These are phyloP conservation scores for Salisapilia sapeloensis DNA, from an alignment of 352 stramenopile genomes.

Conservation along the genomic window DNA sequence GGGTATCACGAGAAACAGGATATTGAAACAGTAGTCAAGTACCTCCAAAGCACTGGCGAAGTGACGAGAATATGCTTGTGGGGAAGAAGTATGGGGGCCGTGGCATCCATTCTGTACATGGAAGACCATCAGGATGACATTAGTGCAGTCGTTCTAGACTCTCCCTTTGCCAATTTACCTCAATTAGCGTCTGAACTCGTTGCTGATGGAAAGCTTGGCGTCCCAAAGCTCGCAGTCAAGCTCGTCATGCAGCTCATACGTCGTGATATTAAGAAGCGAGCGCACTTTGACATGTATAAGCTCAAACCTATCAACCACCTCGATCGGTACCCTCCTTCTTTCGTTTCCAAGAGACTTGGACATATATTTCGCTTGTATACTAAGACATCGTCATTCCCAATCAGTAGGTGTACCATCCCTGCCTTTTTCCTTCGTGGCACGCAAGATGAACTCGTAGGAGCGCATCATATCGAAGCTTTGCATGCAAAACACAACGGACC, in stretches of 20 bases:
- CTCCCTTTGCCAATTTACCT: conserved; percentile 60
- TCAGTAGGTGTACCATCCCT: conserved; percentile 22
- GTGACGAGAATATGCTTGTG: conserved; percentile 50
- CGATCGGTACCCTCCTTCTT: conserved; percentile 21
- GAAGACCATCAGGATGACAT: conserved; percentile 27
- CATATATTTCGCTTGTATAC: conserved; percentile 2
- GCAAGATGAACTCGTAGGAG: conserved; percentile 66
- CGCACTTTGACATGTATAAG: conserved; percentile 82
- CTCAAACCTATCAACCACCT: conserved; percentile 62
- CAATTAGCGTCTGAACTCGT: conserved; percentile 58
- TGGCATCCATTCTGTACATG: conserved; percentile 52
- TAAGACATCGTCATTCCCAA: neutral
- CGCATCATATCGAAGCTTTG: conserved; percentile 52
- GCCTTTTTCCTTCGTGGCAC: conserved; percentile 61
- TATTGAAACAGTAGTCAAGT: conserved; percentile 52
- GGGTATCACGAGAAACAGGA: conserved; percentile 62
- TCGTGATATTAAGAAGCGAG: conserved; percentile 55
- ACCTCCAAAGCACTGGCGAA: conserved; percentile 30
- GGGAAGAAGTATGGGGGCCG: conserved; percentile 67
- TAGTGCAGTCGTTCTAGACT: conserved; percentile 71
- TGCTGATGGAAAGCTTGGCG: conserved; percentile 62
- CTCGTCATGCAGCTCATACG: conserved; percentile 72
- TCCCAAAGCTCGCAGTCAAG: conserved; percentile 65
- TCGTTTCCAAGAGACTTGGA: neutral
- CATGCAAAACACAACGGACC: conserved; percentile 62